phyloP scores from a whole-genome alignment of 306 rosid species.

The Medicago lupulina region DNA sequence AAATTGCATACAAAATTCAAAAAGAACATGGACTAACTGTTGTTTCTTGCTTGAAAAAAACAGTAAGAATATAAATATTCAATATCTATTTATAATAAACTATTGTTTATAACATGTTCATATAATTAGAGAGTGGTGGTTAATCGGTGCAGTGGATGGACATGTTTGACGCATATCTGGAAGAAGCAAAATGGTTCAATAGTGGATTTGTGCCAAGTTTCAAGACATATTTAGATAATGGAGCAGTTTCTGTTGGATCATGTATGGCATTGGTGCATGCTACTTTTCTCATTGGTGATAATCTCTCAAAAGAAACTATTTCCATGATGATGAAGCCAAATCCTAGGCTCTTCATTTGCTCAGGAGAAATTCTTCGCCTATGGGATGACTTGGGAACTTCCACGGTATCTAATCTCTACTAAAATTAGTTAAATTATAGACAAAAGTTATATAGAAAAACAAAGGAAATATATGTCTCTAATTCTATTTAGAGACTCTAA shows the following conservation, averaged over 20 bases:
- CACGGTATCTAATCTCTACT: slow-evolving; percentile 27
- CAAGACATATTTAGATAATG: slow-evolving; percentile 48
- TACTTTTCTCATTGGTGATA: slow-evolving; percentile 49
- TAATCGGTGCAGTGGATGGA: slow-evolving; percentile 54
- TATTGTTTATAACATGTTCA: background rate
- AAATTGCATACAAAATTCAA: slow-evolving; percentile 50
- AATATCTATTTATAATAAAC: background rate
- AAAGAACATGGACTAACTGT: slow-evolving; percentile 42
- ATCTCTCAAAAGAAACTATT: slow-evolving; percentile 44
- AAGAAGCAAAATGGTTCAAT: slow-evolving; percentile 61
- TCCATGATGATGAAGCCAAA: slow-evolving; percentile 46
- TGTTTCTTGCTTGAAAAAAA: slow-evolving; percentile 44
- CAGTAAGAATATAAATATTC: slow-evolving; percentile 36
- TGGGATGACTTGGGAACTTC: slow-evolving; percentile 66
- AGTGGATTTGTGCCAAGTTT: slow-evolving; percentile 37
- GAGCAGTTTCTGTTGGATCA: slow-evolving; percentile 53
- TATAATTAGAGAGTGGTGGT: slow-evolving; percentile 21
- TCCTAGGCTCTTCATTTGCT: slow-evolving; percentile 52
- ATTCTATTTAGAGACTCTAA: background rate
- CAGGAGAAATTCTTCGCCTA: slow-evolving; percentile 55
- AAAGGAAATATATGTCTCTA: background rate
- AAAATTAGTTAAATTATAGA: background rate
- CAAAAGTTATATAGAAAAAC: background rate
- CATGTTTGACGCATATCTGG: slow-evolving; percentile 56
- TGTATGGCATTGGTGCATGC: slow-evolving; percentile 58